These are phyloP conservation scores for Penicillium pulvis DNA, from an alignment of 495 filamentous ascomycete genomes.

Conservation along the genomic window DNA sequence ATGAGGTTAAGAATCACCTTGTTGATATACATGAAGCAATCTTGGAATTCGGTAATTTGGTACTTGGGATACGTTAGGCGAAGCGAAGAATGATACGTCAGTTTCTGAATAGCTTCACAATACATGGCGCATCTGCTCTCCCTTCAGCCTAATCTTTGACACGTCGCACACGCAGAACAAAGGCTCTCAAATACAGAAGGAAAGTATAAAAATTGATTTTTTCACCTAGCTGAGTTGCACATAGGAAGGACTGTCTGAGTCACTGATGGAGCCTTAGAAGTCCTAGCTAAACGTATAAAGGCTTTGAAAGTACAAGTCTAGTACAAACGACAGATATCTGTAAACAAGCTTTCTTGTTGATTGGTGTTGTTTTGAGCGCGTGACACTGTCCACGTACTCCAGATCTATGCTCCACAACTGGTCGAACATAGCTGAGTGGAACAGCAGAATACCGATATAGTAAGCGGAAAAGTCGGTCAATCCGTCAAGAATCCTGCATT, in stretches of 20 bases:
- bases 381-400: not conserved
- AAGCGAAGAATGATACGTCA: not conserved
- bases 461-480: not conserved
- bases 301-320: not conserved
- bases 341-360: not conserved
- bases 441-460: not conserved
- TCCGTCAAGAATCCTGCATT: slow-evolving; percentile 12
- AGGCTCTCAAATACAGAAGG: not conserved
- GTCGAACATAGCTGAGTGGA: not conserved
- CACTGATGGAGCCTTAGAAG: not conserved
- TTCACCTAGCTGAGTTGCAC: not conserved
- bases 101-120: not conserved
- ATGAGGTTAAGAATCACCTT: too few species aligned
- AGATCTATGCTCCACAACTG: not conserved
- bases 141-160: too few species aligned
- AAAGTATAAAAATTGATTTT: not conserved
- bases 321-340: not conserved
- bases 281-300: not conserved
- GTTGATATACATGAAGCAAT: not conserved
- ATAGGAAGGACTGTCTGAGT: not conserved
- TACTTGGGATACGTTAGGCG: not conserved
- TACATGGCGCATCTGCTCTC: too few species aligned
- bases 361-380: not conserved
- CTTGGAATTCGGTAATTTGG: not conserved
- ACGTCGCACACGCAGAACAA: not conserved